These are phyloP conservation scores for Mentha longifolia DNA, from an alignment of 257 asterid genomes.

Conservation along the genomic window DNA sequence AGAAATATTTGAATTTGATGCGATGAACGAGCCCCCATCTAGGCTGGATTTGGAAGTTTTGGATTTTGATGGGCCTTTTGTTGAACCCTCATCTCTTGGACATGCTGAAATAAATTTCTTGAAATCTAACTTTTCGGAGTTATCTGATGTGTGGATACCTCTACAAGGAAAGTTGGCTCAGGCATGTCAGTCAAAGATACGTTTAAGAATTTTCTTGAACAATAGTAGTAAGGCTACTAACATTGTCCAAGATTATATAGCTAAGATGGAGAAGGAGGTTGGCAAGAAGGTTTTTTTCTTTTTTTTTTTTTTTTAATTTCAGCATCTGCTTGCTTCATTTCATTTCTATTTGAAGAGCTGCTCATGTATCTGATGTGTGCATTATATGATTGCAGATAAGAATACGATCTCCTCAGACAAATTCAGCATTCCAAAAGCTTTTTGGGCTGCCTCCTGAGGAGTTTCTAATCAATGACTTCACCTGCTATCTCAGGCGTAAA, in stretches of 20 bases:
- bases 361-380: slow-evolving; percentile 22
- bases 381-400: slow-evolving; percentile 58
- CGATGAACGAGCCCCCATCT: slow-evolving; percentile 97
- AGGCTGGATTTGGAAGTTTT: slow-evolving; percentile 85
- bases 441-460: slow-evolving; percentile 93
- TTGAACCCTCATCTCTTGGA: slow-evolving; percentile 91
- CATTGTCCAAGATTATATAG: slow-evolving; percentile 74
- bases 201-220: slow-evolving; percentile 83
- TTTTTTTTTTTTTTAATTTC: too few relatives aligned
- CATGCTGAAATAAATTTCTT: slow-evolving; percentile 81
- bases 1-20: slow-evolving; percentile 98
- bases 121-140: slow-evolving; percentile 70
- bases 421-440: slow-evolving; percentile 94
- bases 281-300: slow-evolving; percentile 79
- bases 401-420: slow-evolving; percentile 94
- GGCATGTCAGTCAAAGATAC: slow-evolving; percentile 95
- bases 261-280: slow-evolving; percentile 96
- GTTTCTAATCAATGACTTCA: slow-evolving; percentile 93
- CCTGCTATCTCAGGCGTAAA: slow-evolving; percentile 91
- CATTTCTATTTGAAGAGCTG: slow-evolving; percentile 7
- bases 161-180: slow-evolving; percentile 93
- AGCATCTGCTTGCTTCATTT: too few relatives aligned
- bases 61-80: slow-evolving; percentile 95
- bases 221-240: slow-evolving; percentile 73
- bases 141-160: slow-evolving; percentile 92